These are phyloP conservation scores for Metschnikowia lochheadii DNA, from an alignment of 805 yeast species.

Conservation along the genomic window DNA sequence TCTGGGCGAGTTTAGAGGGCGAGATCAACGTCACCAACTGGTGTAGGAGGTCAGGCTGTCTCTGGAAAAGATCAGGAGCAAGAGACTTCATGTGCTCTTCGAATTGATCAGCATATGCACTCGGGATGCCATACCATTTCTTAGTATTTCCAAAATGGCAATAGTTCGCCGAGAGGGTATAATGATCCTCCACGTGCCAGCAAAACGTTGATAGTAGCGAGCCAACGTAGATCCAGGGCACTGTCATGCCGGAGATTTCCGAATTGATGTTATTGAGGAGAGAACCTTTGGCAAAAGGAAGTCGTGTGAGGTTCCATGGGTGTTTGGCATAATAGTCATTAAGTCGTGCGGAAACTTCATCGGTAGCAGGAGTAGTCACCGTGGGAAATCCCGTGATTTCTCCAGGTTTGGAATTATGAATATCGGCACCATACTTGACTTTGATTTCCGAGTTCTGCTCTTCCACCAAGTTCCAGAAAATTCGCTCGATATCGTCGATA, in stretches of 20 bases:
- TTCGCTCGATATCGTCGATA: slow-evolving; percentile 49
- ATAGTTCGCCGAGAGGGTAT: slow-evolving; percentile 84
- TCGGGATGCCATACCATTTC: slow-evolving; percentile 92
- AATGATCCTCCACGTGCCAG: slow-evolving; percentile 97
- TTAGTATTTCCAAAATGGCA: slow-evolving; percentile 88
- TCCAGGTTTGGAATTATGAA: slow-evolving; percentile 61
- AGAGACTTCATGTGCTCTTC: slow-evolving; percentile 55
- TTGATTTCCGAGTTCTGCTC: slow-evolving; percentile 43
- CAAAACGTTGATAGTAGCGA: slow-evolving; percentile 88
- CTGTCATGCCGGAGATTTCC: slow-evolving; percentile 86
- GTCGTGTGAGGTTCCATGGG: slow-evolving; percentile 70
- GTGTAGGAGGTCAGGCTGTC: slow-evolving; percentile 85
- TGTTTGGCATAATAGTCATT: slow-evolving; percentile 42
- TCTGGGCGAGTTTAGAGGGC: slow-evolving; percentile 51
- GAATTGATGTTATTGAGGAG: slow-evolving; percentile 60
- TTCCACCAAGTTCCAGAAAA: slow-evolving; percentile 60
- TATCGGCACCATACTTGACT: slow-evolving; percentile 82
- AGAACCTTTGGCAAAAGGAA: slow-evolving; percentile 70
- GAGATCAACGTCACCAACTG: slow-evolving; percentile 79
- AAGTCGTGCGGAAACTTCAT: slow-evolving; percentile 14
- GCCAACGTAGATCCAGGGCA: slow-evolving; percentile 94
- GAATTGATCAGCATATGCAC: slow-evolving; percentile 56
- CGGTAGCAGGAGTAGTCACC: slow-evolving; percentile 8
- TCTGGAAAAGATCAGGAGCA: slow-evolving; percentile 78
- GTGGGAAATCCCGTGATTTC: slow-evolving; percentile 75